A percentile compares a stretch with the other conserved stretches of the same genome.
Conservation (phyloP, 768 basidiomycete genomes). For the Amanita rubescens region DNA sequence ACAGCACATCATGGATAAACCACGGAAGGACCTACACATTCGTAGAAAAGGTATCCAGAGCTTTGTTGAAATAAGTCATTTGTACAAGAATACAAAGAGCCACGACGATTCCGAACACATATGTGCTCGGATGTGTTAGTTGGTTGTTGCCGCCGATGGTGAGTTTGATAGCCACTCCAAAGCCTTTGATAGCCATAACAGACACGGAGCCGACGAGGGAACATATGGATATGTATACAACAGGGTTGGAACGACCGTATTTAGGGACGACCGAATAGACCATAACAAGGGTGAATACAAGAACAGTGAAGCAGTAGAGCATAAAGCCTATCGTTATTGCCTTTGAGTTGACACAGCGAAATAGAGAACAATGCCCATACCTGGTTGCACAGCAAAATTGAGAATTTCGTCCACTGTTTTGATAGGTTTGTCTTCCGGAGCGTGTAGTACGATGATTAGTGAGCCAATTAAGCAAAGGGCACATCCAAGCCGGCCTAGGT, state of each 20-base stretch:
- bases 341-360: background rate
- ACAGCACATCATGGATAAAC: background rate
- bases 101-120: slow-evolving; percentile 84
- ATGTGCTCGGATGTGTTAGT: slow-evolving; percentile 92
- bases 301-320: slow-evolving; percentile 81
- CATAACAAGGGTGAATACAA: slow-evolving; percentile 77
- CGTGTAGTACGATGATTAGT: slow-evolving; percentile 91
- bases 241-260: slow-evolving; percentile 80
- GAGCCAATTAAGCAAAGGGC: slow-evolving; percentile 80
- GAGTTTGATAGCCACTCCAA: slow-evolving; percentile 94
- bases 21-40: slow-evolving; percentile 68
- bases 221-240: slow-evolving; percentile 95
- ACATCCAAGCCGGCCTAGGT: slow-evolving; percentile 85
- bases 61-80: slow-evolving; percentile 98
- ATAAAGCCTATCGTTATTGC: slow-evolving; percentile 68
- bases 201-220: slow-evolving; percentile 93
- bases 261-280: slow-evolving; percentile 80
- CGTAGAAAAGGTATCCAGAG: slow-evolving; percentile 92
- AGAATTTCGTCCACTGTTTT: slow-evolving; percentile 92
- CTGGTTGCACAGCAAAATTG: slow-evolving; percentile 87
- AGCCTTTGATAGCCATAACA: slow-evolving; percentile 99
- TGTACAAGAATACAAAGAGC: slow-evolving; percentile 81
- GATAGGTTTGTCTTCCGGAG: slow-evolving; percentile 92
- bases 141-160: slow-evolving; percentile 93
- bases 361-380: slow-evolving; percentile 27